phyloP scores from a whole-genome alignment of 768 basidiomycete genomes.

The Lyophyllum shimeji region DNA sequence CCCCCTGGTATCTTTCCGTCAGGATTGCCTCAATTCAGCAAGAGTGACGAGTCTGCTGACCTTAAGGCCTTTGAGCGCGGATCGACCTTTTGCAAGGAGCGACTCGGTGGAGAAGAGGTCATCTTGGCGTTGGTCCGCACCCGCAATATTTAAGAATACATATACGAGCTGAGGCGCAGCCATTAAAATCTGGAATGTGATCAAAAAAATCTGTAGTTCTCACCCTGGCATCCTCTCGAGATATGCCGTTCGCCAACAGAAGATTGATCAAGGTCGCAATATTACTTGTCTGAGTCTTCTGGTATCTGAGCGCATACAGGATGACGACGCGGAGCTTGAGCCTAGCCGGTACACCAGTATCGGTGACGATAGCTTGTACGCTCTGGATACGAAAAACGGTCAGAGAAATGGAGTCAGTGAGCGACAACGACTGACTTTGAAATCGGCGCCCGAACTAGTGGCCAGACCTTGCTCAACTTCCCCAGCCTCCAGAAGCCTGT shows the following conservation, averaged over 20 bases:
- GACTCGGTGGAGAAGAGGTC: conserved; percentile 97
- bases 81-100: conserved; percentile 89
- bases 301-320: conserved; percentile 91
- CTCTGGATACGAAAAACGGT: conserved; percentile 42
- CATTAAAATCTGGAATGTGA: conserved; percentile 8
- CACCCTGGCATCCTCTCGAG: conserved; percentile 75
- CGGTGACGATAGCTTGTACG: conserved; percentile 77
- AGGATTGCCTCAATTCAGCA: background rate
- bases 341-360: conserved; percentile 64
- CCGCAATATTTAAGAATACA: conserved; percentile 88
- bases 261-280: conserved; percentile 79
- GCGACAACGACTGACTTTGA: conserved; percentile 54
- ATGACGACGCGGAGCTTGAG: conserved; percentile 91
- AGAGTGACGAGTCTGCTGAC: conserved; percentile 33
- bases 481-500: conserved; percentile 85
- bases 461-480: conserved; percentile 97
- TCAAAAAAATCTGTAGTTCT: conserved; percentile 19
- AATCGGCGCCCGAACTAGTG: conserved; percentile 86
- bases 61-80: conserved; percentile 94
- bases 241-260: conserved; percentile 72
- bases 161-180: conserved; percentile 73
- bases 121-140: conserved; percentile 95
- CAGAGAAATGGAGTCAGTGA: background rate
- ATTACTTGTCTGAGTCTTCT: conserved; percentile 82
- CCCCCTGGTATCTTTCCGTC: conserved; percentile 59